Percentiles rank a stretch among this genome's conserved stretches.
phyloP scores from a whole-genome alignment of 768 basidiomycete species.

The Suillus luteus region DNA sequence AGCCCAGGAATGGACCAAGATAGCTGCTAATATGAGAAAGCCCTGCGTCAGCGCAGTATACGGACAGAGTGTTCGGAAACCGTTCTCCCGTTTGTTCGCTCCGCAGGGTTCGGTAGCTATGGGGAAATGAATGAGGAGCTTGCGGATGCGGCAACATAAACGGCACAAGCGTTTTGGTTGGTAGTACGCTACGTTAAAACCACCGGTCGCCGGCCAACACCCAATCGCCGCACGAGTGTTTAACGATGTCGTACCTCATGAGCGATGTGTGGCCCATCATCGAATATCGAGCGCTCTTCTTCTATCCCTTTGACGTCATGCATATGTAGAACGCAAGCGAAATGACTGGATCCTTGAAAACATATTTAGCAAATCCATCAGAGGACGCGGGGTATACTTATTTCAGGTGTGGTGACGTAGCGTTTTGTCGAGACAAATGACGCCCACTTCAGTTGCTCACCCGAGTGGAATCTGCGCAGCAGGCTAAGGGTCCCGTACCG shows the following conservation, averaged over 20 bases:
- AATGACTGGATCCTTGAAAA: conserved; percentile 11
- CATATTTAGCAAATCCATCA: conserved; percentile 15
- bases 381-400: conserved; percentile 13
- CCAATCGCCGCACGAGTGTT: conserved; percentile 12
- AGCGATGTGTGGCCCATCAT: conserved; percentile 12
- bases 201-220: conserved; percentile 19
- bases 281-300: not conserved
- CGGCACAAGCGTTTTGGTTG: conserved; percentile 16
- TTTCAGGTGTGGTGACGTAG: conserved; percentile 13
- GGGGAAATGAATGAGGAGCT: conserved; percentile 22
- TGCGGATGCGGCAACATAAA: conserved; percentile 18
- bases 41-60: conserved; percentile 13
- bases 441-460: conserved; percentile 13
- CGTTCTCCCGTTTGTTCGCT: conserved; percentile 21
- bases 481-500: conserved; percentile 18
- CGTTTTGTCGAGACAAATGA: conserved; percentile 13
- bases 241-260: conserved; percentile 10
- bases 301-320: conserved; percentile 11
- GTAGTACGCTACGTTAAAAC: conserved; percentile 17
- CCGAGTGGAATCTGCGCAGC: conserved; percentile 18
- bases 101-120: conserved; percentile 20
- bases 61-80: conserved; percentile 18
- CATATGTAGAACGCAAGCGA: conserved; percentile 6
- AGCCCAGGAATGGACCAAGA: conserved; percentile 17
- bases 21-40: conserved; percentile 17